phyloP scores from a whole-genome alignment of 306 rosid genomes.

The cucumber (Cucumis sativus) region Cucumber_9930_V3 NC_026657.2:36870001-36870500 shows the following conservation, averaged over 20 bases:
- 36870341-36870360: slow-evolving; percentile 62
- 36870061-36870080: slow-evolving; percentile 9
- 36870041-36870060: slow-evolving; percentile 10
- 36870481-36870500: background rate
- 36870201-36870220: slow-evolving; percentile 70
- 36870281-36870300: slow-evolving; percentile 99
- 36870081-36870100: slow-evolving; percentile 6
- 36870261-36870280: slow-evolving; percentile 76
- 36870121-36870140: slow-evolving; percentile 91
- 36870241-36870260: slow-evolving; percentile 59
- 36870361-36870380: slow-evolving; percentile 42
- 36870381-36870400: background rate
- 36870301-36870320: slow-evolving; percentile 89
- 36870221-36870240: slow-evolving; percentile 60
- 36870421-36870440: background rate
- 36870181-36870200: slow-evolving; percentile 70
- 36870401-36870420: background rate
- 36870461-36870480: background rate
- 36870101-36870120: slow-evolving; percentile 41
- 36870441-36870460: background rate
- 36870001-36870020: background rate
- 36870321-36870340: slow-evolving; percentile 69
- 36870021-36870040: background rate
- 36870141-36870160: slow-evolving; percentile 80
- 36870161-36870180: slow-evolving; percentile 89